Conservation (phyloP, 2,329 filamentous ascomycete species). For the Corinectria fuckeliana region DNA sequence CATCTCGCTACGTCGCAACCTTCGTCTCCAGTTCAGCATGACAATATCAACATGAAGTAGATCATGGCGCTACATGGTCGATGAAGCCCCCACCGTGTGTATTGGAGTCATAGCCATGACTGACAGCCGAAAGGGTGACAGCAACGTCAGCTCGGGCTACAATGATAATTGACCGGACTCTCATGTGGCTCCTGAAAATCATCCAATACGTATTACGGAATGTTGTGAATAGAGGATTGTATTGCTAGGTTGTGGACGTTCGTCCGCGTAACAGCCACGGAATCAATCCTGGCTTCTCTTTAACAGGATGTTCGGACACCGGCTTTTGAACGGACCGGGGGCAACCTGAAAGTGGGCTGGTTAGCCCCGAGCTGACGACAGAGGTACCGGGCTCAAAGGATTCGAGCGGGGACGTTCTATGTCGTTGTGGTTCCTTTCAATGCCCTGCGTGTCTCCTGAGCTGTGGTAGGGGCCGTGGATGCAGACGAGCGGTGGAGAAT, state of each 20-base stretch:
- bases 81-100: conserved; percentile 29
- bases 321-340: background rate
- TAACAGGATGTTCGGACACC: background rate
- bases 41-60: conserved; percentile 9
- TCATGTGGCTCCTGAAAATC: no score
- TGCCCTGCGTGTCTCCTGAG: background rate
- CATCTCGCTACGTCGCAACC: background rate
- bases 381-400: background rate
- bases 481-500: conserved; percentile 1
- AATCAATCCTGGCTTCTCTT: background rate
- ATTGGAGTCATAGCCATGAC: conserved; percentile 5
- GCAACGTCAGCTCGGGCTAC: conserved; percentile 1
- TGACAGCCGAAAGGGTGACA: background rate
- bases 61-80: conserved; percentile 5
- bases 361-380: background rate
- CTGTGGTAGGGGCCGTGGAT: background rate
- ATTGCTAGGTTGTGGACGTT: no score
- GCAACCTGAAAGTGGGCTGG: background rate
- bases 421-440: background rate
- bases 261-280: background rate
- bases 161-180: background rate
- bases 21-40: conserved; percentile 13
- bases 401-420: background rate
- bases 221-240: background rate
- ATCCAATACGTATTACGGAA: background rate